Evolutionary conservation across 225 moss, liverwort and hornwort species (phyloP), one percentile per base, ranked within the genome.

Genomic region (Straminergon stramineum): DNA sequence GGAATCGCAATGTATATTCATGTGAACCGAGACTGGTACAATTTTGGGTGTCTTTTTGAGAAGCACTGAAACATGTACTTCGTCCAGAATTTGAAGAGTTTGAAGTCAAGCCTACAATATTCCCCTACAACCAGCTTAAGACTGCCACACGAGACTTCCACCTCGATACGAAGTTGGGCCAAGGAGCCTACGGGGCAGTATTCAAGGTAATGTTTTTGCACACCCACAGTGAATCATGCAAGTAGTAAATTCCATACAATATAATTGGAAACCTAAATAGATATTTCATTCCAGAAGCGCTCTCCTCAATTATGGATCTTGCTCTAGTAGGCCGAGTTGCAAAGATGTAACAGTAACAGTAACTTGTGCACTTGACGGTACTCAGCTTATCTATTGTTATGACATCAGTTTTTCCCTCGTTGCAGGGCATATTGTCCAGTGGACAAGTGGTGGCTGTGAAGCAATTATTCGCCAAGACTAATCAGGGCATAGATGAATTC

Each of bases 401-500:
- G 20, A 82, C 43, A 71, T 61, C 48, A 28, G 1, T 35, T 62
- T 57, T 32, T 74, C 34, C 7, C 23, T 64, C 55, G n/a, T 41
- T 57, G 67, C 48, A 90, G 87, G 87, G 82, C 13, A 58, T 30
- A 83, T 81, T 87, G 7, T 23, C 87, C 31, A 90, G 32, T 18
- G 75, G 66, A 37, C 45, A 75, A 6, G 35, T 37, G 48, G 65
- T 90, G 66, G 90, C 82, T 70, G 82, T 90, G 52, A 90, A 90
- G 48, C 82, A 87, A n/a, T n/a, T 90, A 55, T 90, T 90, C 37
- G 70, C 85, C 82, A 82, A 86, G 75, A 65, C 75, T 31, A 71
- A 48, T 60, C 73, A 90, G 39, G 86, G 82, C 30, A 52, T 94
- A 41, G 82, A 86, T 28, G 90, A 92, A 8, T 95, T 95, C 57